Conservation (phyloP, 1,139 yeast genomes). For the Insectozyma bohioensis region DNA sequence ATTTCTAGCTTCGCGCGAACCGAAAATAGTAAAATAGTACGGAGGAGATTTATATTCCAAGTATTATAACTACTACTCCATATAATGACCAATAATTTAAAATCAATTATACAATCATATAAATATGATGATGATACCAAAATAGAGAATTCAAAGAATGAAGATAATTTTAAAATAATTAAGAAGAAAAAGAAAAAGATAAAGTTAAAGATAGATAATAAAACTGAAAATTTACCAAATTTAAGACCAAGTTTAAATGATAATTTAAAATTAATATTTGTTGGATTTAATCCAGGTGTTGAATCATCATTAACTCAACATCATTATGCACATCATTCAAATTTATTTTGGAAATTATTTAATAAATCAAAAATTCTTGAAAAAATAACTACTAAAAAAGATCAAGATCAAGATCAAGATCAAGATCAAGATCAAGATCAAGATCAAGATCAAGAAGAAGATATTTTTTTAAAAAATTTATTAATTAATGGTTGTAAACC, state of each 20-base stretch:
- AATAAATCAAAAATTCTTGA: conserved; percentile 50
- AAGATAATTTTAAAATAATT: neutral
- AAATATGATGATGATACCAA: conserved; percentile 12
- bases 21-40: no score
- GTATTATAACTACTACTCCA: no score
- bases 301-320: conserved; percentile 65
- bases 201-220: no score
- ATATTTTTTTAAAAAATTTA: conserved; percentile 4
- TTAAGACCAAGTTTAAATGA: conserved; percentile 36
- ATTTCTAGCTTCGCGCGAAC: no score
- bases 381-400: conserved; percentile 15
- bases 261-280: conserved; percentile 48
- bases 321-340: conserved; percentile 72
- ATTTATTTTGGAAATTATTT: conserved; percentile 68
- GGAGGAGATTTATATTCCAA: no score
- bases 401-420: neutral
- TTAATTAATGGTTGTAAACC: conserved; percentile 41
- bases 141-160: neutral
- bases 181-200: conserved; percentile 1
- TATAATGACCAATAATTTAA: conserved; percentile 11
- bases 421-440: conserved; percentile 2
- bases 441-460: no score
- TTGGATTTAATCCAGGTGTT: conserved; percentile 77
- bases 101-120: conserved; percentile 19
- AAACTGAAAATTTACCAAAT: conserved; percentile 19